phyloP scores from a whole-genome alignment of 805 yeast genomes.

The Candida nitratophila region DNA sequence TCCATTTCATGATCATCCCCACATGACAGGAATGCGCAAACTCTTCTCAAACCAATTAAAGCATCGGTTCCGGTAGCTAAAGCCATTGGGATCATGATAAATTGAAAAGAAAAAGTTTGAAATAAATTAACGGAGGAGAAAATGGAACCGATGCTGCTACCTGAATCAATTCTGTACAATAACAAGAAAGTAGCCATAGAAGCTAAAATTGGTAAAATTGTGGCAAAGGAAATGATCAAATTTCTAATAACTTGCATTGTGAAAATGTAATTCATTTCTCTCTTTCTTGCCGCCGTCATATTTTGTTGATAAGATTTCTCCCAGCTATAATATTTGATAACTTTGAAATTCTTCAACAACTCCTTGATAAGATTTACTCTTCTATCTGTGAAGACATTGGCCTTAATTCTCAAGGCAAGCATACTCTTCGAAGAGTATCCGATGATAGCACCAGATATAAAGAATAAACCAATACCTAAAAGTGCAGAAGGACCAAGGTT shows the following conservation, averaged over 20 bases:
- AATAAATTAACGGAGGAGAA: conserved; percentile 67
- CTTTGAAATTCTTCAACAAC: conserved; percentile 66
- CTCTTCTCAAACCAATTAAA: conserved; percentile 50
- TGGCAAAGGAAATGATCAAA: conserved; percentile 48
- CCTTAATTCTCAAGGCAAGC: conserved; percentile 45
- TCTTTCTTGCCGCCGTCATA: conserved; percentile 45
- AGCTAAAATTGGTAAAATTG: conserved; percentile 55
- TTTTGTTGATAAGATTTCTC: conserved; percentile 65
- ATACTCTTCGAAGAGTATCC: conserved; percentile 41
- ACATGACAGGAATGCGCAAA: conserved; percentile 41
- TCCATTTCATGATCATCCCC: conserved; percentile 32
- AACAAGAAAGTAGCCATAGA: conserved; percentile 54
- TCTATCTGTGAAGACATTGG: conserved; percentile 60
- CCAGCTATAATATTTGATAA: conserved; percentile 87
- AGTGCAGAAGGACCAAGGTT: conserved; percentile 69
- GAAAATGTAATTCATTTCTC: conserved; percentile 56
- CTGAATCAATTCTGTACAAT: conserved; percentile 26
- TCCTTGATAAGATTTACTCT: conserved; percentile 78
- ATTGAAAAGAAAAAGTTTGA: conserved; percentile 52
- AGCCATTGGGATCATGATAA: conserved; percentile 64
- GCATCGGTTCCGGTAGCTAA: conserved; percentile 62
- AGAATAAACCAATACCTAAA: conserved; percentile 58
- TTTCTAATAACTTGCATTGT: conserved; percentile 60
- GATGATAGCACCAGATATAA: conserved; percentile 40
- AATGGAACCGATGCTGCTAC: conserved; percentile 48